phyloP scores from a whole-genome alignment of 768 basidiomycete genomes.

The Rhodotorula kratochvilovae region DNA sequence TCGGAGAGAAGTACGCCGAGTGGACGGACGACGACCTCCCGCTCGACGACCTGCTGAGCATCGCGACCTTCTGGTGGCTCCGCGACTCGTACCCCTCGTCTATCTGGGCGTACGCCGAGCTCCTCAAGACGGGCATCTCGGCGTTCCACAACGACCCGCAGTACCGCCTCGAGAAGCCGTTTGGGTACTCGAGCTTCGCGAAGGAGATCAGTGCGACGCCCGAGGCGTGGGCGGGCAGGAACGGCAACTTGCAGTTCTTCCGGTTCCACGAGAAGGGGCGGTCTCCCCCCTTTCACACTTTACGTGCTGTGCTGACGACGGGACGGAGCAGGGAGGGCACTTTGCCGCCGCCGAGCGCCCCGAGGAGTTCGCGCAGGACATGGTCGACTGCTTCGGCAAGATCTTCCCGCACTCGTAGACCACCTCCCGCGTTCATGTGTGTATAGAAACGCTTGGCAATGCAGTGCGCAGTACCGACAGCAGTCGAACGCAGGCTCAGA shows the following conservation, averaged over 20 bases:
- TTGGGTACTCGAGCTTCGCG: slow-evolving; percentile 30
- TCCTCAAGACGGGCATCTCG: slow-evolving; percentile 15
- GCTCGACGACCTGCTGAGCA: slow-evolving; percentile 26
- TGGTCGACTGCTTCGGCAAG: slow-evolving; percentile 30
- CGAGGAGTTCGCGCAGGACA: slow-evolving; percentile 18
- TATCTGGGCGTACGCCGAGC: slow-evolving; percentile 36
- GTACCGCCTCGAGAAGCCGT: slow-evolving; percentile 27
- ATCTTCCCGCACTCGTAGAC: slow-evolving; percentile 4
- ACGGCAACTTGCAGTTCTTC: slow-evolving; percentile 27
- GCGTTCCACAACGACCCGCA: slow-evolving; percentile 10
- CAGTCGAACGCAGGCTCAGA: not conserved
- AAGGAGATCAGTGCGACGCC: slow-evolving; percentile 28
- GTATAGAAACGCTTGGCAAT: no score
- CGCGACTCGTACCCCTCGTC: slow-evolving; percentile 22
- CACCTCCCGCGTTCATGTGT: no score
- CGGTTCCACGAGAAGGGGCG: slow-evolving; percentile 26
- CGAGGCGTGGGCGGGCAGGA: slow-evolving; percentile 17
- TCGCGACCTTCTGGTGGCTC: slow-evolving; percentile 34
- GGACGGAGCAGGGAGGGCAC: slow-evolving; percentile 37
- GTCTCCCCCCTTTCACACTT: not conserved
- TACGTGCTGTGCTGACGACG: no score
- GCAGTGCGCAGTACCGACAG: no score
- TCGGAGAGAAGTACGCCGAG: slow-evolving; percentile 41
- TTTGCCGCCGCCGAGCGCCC: slow-evolving; percentile 30
- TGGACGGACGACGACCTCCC: slow-evolving; percentile 40